Percentiles rank a stretch among this genome's conserved stretches.
Conservation (phyloP, 1,284 basidiomycete genomes). For the Mycena sp. region DNA sequence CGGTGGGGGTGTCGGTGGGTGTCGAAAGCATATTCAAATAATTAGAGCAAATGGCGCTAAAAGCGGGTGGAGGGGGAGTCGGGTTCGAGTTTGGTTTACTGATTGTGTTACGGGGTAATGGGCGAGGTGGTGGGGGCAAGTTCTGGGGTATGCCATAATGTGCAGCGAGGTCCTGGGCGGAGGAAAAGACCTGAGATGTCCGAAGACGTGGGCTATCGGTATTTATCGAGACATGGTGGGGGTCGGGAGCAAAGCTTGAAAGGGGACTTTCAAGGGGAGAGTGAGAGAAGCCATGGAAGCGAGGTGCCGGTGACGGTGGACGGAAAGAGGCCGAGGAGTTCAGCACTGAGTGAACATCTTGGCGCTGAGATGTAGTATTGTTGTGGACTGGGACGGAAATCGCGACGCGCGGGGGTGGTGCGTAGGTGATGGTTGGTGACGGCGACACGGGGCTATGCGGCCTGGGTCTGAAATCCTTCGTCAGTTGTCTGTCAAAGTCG, state of each 20-base stretch:
- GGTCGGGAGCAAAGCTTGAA: slow-evolving; percentile 48
- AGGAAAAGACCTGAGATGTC: slow-evolving; percentile 41
- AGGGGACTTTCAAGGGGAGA: slow-evolving; percentile 51
- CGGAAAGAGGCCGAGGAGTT: slow-evolving; percentile 27
- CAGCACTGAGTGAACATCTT: slow-evolving; percentile 33
- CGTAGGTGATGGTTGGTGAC: slow-evolving; percentile 6
- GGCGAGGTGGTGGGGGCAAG: slow-evolving; percentile 19
- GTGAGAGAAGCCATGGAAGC: slow-evolving; percentile 30
- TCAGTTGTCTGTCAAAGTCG: slow-evolving; percentile 21
- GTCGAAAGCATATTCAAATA: slow-evolving; percentile 28
- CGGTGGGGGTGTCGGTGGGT: slow-evolving; percentile 17
- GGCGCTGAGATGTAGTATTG: slow-evolving; percentile 16
- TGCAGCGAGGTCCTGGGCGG: slow-evolving; percentile 18
- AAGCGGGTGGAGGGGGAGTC: too few relatives aligned
- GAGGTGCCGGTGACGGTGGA: slow-evolving; percentile 28
- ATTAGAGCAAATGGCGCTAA: neutral
- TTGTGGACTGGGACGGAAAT: slow-evolving; percentile 23
- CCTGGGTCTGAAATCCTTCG: slow-evolving; percentile 22
- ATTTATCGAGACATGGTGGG: slow-evolving; percentile 53
- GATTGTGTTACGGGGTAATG: too few relatives aligned
- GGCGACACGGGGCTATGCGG: slow-evolving; percentile 15
- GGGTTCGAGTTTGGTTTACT: too few relatives aligned
- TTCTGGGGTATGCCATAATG: slow-evolving; percentile 31
- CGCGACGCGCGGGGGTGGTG: slow-evolving; percentile 4
- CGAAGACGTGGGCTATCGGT: slow-evolving; percentile 48